Conservation (phyloP, 331 rosid genomes). For the Spiraea crenata region DNA sequence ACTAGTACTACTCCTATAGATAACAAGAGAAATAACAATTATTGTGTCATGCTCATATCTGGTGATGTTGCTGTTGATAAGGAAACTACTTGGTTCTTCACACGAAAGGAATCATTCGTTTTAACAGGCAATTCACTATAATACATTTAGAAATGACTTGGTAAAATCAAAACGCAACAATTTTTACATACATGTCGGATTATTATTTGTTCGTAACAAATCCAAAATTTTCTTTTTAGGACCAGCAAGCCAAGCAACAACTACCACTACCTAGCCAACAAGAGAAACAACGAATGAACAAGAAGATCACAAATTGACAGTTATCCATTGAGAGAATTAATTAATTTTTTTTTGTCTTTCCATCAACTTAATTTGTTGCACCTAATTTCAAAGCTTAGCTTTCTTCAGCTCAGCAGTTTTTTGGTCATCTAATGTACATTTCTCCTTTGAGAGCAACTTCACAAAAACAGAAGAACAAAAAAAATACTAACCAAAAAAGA, state of each 20-base stretch:
- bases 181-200: no score
- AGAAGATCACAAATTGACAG: constrained; percentile 22
- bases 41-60: no score
- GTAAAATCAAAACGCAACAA: no score
- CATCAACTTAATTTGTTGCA: constrained; percentile 22
- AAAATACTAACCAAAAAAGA: background rate
- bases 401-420: constrained; percentile 20
- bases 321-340: constrained; percentile 14
- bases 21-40: no score
- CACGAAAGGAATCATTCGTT: no score
- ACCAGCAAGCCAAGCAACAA: background rate
- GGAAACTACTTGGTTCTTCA: no score
- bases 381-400: constrained; percentile 40
- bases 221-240: no score
- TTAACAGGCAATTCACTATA: no score
- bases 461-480: constrained; percentile 20
- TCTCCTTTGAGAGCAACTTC: constrained; percentile 48
- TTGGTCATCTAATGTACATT: constrained; percentile 52
- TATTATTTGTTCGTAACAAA: no score
- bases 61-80: no score
- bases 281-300: constrained; percentile 17
- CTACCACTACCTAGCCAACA: background rate
- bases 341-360: background rate
- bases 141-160: no score
- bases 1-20: no score